phyloP scores from a whole-genome alignment of 2,329 filamentous ascomycete species.

The Phyllosticta citrichinensis region DNA sequence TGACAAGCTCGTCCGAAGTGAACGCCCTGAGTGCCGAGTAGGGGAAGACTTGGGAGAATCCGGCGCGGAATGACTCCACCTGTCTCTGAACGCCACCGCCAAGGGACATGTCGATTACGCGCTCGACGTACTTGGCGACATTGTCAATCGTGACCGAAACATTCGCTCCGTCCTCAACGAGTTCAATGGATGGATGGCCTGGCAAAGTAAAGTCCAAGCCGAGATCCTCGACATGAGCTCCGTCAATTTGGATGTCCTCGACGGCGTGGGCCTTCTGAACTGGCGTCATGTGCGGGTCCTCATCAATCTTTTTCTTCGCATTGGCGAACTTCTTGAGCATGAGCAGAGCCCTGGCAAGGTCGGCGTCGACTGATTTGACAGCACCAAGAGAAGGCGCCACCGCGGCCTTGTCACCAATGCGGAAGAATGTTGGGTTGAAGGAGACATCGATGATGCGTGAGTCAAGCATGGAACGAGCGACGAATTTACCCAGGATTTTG shows the following conservation, averaged over 20 bases:
- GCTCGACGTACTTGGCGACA: conserved; percentile 78
- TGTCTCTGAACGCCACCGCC: conserved; percentile 81
- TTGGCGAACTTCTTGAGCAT: conserved; percentile 77
- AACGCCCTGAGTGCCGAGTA: conserved; percentile 89
- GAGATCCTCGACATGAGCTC: conserved; percentile 72
- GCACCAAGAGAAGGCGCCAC: conserved; percentile 80
- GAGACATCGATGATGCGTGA: conserved; percentile 96
- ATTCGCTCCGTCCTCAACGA: conserved; percentile 65
- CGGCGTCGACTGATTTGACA: conserved; percentile 79
- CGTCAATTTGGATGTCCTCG: conserved; percentile 62
- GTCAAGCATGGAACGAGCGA: conserved; percentile 95
- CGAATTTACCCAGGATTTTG: conserved; percentile 91
- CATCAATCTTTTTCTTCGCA: conserved; percentile 73
- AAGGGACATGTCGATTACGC: conserved; percentile 83
- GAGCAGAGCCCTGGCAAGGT: conserved; percentile 75
- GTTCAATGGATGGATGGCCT: conserved; percentile 78
- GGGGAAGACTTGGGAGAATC: conserved; percentile 93
- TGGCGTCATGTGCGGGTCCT: conserved; percentile 54
- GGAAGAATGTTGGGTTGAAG: conserved; percentile 97
- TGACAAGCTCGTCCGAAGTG: conserved; percentile 88
- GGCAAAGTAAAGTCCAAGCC: conserved; percentile 91
- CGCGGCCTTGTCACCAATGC: conserved; percentile 62
- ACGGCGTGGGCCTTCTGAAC: conserved; percentile 63
- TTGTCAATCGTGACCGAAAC: conserved; percentile 78
- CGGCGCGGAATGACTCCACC: conserved; percentile 78